Evolutionary conservation across 2,329 filamentous ascomycete genomes (phyloP).

Genomic region (Epichloe gansuensis): DNA sequence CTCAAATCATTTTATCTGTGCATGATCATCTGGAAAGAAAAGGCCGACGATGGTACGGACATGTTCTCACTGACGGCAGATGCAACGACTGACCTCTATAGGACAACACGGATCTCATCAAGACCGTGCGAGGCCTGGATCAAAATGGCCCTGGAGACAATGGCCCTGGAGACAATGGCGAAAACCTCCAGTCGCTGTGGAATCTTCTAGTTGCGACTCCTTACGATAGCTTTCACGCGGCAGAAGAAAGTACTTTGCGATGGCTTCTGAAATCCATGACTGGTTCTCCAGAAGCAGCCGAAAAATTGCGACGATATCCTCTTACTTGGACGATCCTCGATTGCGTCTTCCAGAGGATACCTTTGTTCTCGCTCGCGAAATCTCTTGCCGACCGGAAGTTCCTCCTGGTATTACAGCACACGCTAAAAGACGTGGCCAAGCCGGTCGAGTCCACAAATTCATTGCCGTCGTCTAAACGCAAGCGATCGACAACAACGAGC

Average conservation of each 20-base stretch:
- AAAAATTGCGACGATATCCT: slow-evolving; percentile 42
- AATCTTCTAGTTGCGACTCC: slow-evolving; percentile 30
- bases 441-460: slow-evolving; percentile 15
- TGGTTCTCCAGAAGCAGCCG: slow-evolving; percentile 31
- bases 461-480: slow-evolving; percentile 29
- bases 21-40: neutral
- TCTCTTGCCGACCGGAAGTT: slow-evolving; percentile 62
- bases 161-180: slow-evolving; percentile 28
- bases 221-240: slow-evolving; percentile 34
- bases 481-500: slow-evolving; percentile 25
- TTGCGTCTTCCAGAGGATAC: slow-evolving; percentile 51
- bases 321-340: slow-evolving; percentile 50
- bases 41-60: slow-evolving; percentile 2
- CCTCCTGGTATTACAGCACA: slow-evolving; percentile 50
- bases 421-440: slow-evolving; percentile 45
- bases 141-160: slow-evolving; percentile 32
- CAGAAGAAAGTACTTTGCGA: slow-evolving; percentile 46
- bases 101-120: slow-evolving; percentile 32
- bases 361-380: slow-evolving; percentile 56
- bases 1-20: neutral
- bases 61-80: neutral
- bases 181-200: slow-evolving; percentile 40
- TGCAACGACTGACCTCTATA: slow-evolving; percentile 7
- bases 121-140: slow-evolving; percentile 42
- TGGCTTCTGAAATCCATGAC: slow-evolving; percentile 54